Evolutionary conservation across 2,329 filamentous ascomycete species (phyloP), one percentile per base, ranked within the genome.

Genomic region (Beauveria varroae): DNA sequence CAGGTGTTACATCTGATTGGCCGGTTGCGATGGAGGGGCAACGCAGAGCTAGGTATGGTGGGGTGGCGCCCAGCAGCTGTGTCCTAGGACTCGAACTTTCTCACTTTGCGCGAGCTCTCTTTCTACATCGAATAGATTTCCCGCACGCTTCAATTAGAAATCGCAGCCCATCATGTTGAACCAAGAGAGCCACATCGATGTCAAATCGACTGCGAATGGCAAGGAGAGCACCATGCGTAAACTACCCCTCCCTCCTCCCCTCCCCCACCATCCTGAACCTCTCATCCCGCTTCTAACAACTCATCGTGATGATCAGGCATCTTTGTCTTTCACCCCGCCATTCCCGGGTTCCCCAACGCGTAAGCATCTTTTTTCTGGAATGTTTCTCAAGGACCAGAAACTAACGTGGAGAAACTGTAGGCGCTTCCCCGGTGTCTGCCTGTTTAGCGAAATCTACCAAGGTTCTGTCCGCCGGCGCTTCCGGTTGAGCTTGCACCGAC

Each of bases 391-490:
- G 5, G 34, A 16, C 2, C 14, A 5, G 6, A 14, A 34, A 26
- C 28, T 51, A 10, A 51, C 28, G 34, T 14, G 16, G 14, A 30
- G 8, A 10, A 5, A 46, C 6, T 9, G 5, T 57, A 85, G 84
- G 34, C 79, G 81, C 55, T 96, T 96, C 69, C 92, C 92, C 0
- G 92, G 90, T 22, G 90, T 97, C 5, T 88, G 90, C 16, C 81
- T 97, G 61, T 97, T 96, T 72, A 93, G 88, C 68, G 93, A 97
- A 76, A 97, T 97, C 69, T 97, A 97, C 71, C 93, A 97, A 86
- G 92, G 91, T 92, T 14, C 34, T 37, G 34, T 37, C 74, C 62
- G 70, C 54, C 28, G 20, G 9, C 54, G 18, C 18, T 18, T 10
- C 34, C 10, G 40, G 61, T 18, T 30, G 22, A 28, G 34, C 34